Conservation (phyloP, 768 basidiomycete genomes). For the Lentinus tigrinus region DNA sequence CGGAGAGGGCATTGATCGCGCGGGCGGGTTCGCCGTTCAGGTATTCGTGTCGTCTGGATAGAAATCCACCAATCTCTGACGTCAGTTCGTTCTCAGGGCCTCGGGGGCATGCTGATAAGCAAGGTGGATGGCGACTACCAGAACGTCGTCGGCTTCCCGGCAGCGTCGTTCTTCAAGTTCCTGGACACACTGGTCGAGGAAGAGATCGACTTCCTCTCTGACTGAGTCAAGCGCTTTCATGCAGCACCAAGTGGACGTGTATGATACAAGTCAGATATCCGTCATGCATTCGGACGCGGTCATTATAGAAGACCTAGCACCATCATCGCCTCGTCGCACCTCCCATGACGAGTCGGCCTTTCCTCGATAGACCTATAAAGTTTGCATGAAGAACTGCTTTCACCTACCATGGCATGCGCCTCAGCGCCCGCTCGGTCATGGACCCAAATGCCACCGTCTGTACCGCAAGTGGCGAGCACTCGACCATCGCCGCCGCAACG, state of each 20-base stretch:
- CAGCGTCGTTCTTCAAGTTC: conserved; percentile 77
- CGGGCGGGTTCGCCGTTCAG: conserved; percentile 95
- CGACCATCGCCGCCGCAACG: conserved; percentile 28
- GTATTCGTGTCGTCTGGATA: conserved; percentile 36
- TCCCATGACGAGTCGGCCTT: too few species aligned
- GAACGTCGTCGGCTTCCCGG: conserved; percentile 93
- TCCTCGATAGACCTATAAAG: too few species aligned
- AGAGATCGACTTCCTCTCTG: conserved; percentile 65
- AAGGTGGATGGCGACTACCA: conserved; percentile 89
- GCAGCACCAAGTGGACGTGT: too few species aligned
- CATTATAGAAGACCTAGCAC: too few species aligned
- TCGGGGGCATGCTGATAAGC: conserved; percentile 77
- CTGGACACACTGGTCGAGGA: conserved; percentile 71
- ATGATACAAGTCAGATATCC: too few species aligned
- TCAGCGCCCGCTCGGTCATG: conserved; percentile 18
- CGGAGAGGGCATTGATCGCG: conserved; percentile 83
- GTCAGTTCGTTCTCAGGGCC: conserved; percentile 50
- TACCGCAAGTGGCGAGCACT: conserved; percentile 30
- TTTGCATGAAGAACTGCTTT: conserved; percentile 20
- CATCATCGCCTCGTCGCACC: too few species aligned
- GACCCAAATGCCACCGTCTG: conserved; percentile 34
- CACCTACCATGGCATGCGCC: conserved; percentile 8
- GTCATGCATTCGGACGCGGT: too few species aligned
- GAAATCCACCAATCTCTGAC: background rate
- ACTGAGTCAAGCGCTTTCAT: background rate